Percentiles rank a stretch among this genome's conserved stretches.
These are phyloP conservation scores for Penicillium psychrosexuale DNA, from an alignment of 2,329 filamentous ascomycete genomes.

Conservation along the genomic window DNA sequence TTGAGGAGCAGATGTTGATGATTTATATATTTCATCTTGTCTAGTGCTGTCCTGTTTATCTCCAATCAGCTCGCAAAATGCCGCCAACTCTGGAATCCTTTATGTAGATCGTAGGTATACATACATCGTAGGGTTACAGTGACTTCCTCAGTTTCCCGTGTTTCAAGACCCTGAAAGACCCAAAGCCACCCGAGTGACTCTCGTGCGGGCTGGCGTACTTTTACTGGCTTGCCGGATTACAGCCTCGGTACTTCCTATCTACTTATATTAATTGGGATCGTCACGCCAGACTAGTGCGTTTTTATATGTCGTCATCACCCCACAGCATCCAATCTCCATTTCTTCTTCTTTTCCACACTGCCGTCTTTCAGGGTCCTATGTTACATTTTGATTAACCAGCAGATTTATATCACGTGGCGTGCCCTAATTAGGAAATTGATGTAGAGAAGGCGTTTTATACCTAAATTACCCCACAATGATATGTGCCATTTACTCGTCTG, in stretches of 20 bases:
- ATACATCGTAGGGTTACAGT: neutral
- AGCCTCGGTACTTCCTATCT: neutral
- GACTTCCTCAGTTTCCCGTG: neutral
- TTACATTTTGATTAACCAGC: too few species aligned
- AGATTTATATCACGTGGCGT: too few species aligned
- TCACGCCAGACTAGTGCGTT: neutral
- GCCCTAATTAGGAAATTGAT: too few species aligned
- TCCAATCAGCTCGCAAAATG: neutral
- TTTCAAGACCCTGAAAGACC: neutral
- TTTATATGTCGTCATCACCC: neutral
- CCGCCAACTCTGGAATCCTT: neutral
- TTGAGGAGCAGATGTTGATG: neutral
- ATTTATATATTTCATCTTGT: neutral
- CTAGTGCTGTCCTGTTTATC: too few species aligned
- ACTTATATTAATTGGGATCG: constrained; percentile 2
- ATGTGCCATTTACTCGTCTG: too few species aligned
- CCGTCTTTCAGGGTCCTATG: too few species aligned
- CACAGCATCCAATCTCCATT: neutral
- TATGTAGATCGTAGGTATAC: neutral
- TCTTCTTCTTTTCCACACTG: too few species aligned
- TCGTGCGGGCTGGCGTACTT: neutral
- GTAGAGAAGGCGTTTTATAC: too few species aligned
- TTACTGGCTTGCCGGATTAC: neutral
- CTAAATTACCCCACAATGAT: too few species aligned
- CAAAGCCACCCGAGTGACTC: neutral